Conservation (phyloP, 768 basidiomycete species). For the Xerocomellus dryophilus region DNA sequence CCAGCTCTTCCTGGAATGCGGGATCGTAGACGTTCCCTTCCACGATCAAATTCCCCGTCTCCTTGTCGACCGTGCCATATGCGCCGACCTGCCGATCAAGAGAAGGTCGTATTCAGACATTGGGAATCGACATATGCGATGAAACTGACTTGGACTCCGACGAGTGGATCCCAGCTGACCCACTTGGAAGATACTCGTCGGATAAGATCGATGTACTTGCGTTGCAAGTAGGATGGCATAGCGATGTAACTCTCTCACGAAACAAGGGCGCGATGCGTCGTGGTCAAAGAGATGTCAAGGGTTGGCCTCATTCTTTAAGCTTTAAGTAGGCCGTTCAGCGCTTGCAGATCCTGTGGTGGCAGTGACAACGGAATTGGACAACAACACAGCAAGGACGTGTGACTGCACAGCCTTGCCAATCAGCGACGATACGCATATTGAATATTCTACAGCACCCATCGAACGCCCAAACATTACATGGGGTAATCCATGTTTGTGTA, state of each 20-base stretch:
- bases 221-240: constrained; percentile 16
- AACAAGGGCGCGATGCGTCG: too few species aligned
- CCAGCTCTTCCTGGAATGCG: constrained; percentile 16
- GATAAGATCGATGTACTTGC: constrained; percentile 40
- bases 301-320: constrained; percentile 2
- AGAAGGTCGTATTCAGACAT: background rate
- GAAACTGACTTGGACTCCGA: constrained; percentile 23
- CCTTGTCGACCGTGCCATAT: constrained; percentile 34
- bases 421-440: too few species aligned
- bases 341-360: background rate
- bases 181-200: constrained; percentile 30
- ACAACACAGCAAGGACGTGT: too few species aligned
- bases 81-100: constrained; percentile 30
- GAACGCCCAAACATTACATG: too few species aligned
- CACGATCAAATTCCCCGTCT: constrained; percentile 30
- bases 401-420: too few species aligned
- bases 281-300: too few species aligned
- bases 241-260: too few species aligned
- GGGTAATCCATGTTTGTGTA: too few species aligned
- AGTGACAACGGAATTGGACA: background rate
- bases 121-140: background rate
- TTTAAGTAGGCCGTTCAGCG: background rate
- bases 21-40: constrained; percentile 37
- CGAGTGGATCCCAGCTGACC: constrained; percentile 38
- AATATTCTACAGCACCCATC: too few species aligned